Percentiles rank a stretch among this genome's conserved stretches.
Evolutionary conservation across 2,329 filamentous ascomycete genomes (phyloP).

Genomic region (Fusarium setosum): DNA sequence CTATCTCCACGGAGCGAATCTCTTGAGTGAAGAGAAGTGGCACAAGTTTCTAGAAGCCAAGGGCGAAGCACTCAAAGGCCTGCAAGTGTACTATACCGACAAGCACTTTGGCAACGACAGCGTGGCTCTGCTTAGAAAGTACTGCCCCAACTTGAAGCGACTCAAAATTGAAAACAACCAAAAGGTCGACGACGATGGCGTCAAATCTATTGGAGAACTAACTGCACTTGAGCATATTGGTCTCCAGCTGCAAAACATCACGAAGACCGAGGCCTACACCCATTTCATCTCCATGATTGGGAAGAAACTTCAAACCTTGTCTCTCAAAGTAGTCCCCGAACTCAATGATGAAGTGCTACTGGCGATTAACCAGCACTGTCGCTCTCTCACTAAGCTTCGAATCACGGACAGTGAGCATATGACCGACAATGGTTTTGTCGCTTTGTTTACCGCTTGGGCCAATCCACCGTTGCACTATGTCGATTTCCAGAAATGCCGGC

Average conservation of each 20-base stretch:
- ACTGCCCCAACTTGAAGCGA: conserved; percentile 76
- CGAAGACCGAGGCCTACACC: conserved; percentile 68
- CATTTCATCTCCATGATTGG: conserved; percentile 73
- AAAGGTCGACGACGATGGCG: conserved; percentile 72
- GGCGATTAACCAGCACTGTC: conserved; percentile 77
- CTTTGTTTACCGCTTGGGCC: conserved; percentile 80
- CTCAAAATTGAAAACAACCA: conserved; percentile 88
- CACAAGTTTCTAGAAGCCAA: conserved; percentile 73
- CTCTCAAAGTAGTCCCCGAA: conserved; percentile 74
- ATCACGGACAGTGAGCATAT: conserved; percentile 81
- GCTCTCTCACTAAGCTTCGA: conserved; percentile 78
- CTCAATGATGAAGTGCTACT: conserved; percentile 77
- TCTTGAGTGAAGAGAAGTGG: conserved; percentile 84
- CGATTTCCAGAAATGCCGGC: conserved; percentile 82
- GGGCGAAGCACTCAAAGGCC: conserved; percentile 71
- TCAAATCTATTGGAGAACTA: conserved; percentile 73
- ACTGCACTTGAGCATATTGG: conserved; percentile 78
- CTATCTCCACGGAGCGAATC: conserved; percentile 85
- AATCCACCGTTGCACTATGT: conserved; percentile 78
- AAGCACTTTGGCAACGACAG: conserved; percentile 81
- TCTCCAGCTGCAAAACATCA: conserved; percentile 71
- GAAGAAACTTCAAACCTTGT: conserved; percentile 77
- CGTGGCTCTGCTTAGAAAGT: conserved; percentile 68
- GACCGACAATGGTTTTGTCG: conserved; percentile 78
- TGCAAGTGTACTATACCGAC: conserved; percentile 89